phyloP scores from a whole-genome alignment of 2,329 filamentous ascomycete genomes.

The Aspergillus sp. region DNA sequence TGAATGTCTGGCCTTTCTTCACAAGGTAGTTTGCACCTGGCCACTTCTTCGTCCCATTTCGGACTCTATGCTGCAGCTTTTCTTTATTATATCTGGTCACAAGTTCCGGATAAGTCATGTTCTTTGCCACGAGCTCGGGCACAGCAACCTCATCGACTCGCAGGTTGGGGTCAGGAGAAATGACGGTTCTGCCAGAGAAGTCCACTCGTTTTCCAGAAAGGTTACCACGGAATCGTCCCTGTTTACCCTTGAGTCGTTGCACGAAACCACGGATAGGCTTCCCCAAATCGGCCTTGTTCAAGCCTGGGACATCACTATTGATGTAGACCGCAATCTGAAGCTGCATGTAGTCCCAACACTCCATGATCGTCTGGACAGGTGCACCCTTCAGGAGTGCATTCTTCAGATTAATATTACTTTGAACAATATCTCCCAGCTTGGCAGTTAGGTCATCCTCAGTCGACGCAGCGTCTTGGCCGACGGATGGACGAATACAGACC shows the following conservation, averaged over 20 bases:
- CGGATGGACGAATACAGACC: constrained; percentile 86
- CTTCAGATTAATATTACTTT: constrained; percentile 79
- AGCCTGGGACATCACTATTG: constrained; percentile 87
- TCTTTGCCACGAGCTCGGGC: constrained; percentile 84
- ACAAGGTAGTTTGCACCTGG: constrained; percentile 80
- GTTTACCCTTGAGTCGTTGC: constrained; percentile 91
- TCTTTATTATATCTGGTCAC: constrained; percentile 78
- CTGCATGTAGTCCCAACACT: constrained; percentile 96
- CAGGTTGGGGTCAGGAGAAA: constrained; percentile 92
- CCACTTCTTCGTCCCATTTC: constrained; percentile 68
- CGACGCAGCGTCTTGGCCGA: constrained; percentile 83
- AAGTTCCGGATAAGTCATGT: constrained; percentile 88
- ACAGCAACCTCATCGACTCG: constrained; percentile 91
- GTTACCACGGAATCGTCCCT: constrained; percentile 94
- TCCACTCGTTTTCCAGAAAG: constrained; percentile 97
- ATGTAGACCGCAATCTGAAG: constrained; percentile 96
- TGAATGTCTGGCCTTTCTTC: constrained; percentile 62
- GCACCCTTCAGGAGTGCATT: constrained; percentile 76
- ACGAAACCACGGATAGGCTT: constrained; percentile 91
- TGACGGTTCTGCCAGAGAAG: constrained; percentile 94
- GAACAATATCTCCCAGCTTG: constrained; percentile 92
- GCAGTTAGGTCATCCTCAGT: constrained; percentile 96
- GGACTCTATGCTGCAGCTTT: constrained; percentile 66
- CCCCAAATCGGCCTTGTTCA: constrained; percentile 79
- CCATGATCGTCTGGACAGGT: constrained; percentile 82